Percentiles rank a stretch among this genome's conserved stretches.
These are phyloP conservation scores for Echria macrotheca DNA, from an alignment of 495 filamentous ascomycete species.

Conservation along the genomic window DNA sequence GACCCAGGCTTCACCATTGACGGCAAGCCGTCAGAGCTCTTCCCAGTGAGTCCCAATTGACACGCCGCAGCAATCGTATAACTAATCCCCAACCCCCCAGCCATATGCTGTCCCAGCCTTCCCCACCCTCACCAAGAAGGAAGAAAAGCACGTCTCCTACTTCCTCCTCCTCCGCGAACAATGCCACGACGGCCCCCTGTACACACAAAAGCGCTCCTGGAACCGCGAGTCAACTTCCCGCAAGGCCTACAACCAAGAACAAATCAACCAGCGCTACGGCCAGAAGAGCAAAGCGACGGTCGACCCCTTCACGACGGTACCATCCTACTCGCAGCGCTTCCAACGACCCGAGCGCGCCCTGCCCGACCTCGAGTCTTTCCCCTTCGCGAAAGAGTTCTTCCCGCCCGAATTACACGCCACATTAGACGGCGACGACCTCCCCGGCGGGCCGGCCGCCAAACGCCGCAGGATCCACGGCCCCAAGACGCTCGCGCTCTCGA, in stretches of 20 bases:
- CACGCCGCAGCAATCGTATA: neutral
- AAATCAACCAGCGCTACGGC: constrained; percentile 46
- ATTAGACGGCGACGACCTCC: constrained; percentile 39
- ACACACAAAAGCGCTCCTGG: constrained; percentile 37
- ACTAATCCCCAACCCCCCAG: constrained; percentile 13
- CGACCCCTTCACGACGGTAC: constrained; percentile 48
- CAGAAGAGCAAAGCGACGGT: constrained; percentile 40
- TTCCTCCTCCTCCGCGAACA: constrained; percentile 45
- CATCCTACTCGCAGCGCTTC: constrained; percentile 46
- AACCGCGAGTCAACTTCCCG: constrained; percentile 14
- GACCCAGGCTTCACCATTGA: constrained; percentile 30
- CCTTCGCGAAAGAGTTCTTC: constrained; percentile 45
- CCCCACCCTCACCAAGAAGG: constrained; percentile 30
- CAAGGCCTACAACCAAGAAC: constrained; percentile 42
- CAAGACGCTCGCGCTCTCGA: constrained; percentile 29
- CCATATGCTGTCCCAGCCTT: constrained; percentile 39
- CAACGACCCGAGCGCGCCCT: constrained; percentile 37
- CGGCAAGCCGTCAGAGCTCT: constrained; percentile 37
- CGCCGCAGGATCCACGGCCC: constrained; percentile 21
- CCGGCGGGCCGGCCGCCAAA: constrained; percentile 14
- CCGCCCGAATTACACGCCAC: constrained; percentile 48
- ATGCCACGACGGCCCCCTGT: constrained; percentile 44
- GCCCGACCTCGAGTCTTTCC: constrained; percentile 39
- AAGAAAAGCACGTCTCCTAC: constrained; percentile 37
- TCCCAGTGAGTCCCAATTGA: constrained; percentile 29